These are phyloP conservation scores for Blastobotrys proliferans DNA, from an alignment of 1,139 yeast genomes.

Conservation along the genomic window DNA sequence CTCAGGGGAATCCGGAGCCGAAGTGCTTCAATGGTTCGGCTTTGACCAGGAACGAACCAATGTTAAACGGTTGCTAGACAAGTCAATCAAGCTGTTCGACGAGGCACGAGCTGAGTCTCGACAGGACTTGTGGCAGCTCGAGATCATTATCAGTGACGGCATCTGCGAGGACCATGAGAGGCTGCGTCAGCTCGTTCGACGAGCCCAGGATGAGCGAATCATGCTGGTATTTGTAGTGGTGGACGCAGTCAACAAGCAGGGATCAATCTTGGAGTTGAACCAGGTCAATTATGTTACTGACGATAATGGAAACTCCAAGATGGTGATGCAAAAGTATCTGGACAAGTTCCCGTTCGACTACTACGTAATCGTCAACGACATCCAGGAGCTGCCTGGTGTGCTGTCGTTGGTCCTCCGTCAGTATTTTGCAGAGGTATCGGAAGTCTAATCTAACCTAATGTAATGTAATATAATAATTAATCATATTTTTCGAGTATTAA, in stretches of 20 bases:
- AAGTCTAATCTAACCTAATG: constrained; percentile 14
- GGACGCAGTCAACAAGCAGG: constrained; percentile 80
- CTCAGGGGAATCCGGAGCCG: constrained; percentile 76
- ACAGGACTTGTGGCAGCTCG: constrained; percentile 83
- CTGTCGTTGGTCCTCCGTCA: constrained; percentile 85
- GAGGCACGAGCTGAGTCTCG: constrained; percentile 47
- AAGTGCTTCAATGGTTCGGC: constrained; percentile 81
- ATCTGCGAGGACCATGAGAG: constrained; percentile 92
- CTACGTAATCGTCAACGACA: constrained; percentile 88
- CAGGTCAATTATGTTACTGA: constrained; percentile 80
- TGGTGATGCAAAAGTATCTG: constrained; percentile 79
- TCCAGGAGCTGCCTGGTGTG: constrained; percentile 88
- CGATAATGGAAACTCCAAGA: constrained; percentile 57
- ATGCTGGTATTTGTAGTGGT: constrained; percentile 94
- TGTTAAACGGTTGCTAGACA: constrained; percentile 64
- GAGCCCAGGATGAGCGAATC: constrained; percentile 85
- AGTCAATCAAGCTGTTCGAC: constrained; percentile 71
- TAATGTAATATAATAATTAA: constrained; percentile 2
- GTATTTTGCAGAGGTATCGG: constrained; percentile 72
- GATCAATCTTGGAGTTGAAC: constrained; percentile 90
- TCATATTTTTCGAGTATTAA: constrained; percentile 4
- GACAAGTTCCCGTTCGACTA: constrained; percentile 96
- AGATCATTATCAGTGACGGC: constrained; percentile 92
- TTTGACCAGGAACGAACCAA: constrained; percentile 89
- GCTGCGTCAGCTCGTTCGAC: constrained; percentile 75